Percentiles rank a stretch among this genome's conserved stretches.
Conservation (phyloP, 345 rosid genomes). For the Carallia brachiata region DNA sequence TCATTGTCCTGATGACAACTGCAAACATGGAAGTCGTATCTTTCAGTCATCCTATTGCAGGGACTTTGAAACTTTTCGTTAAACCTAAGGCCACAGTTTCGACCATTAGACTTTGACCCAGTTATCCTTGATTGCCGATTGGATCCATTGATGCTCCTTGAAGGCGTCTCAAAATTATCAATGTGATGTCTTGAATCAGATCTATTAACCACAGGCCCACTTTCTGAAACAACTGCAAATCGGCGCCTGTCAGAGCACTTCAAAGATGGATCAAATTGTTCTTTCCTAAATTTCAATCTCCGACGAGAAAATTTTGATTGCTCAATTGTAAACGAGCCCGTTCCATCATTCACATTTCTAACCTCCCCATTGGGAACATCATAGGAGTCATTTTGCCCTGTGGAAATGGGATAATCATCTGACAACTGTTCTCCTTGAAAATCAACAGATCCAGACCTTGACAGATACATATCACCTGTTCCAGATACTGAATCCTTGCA, state of each 20-base stretch:
- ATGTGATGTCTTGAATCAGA: conserved; percentile 49
- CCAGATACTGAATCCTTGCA: conserved; percentile 41
- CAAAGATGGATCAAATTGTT: conserved; percentile 45
- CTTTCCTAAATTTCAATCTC: conserved; percentile 55
- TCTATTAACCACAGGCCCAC: conserved; percentile 39
- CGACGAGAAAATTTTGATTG: conserved; percentile 49
- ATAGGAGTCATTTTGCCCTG: conserved; percentile 38
- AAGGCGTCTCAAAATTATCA: conserved; percentile 52
- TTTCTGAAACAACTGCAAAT: conserved; percentile 46
- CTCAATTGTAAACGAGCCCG: conserved; percentile 44
- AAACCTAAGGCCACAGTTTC: conserved; percentile 49
- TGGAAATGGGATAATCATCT: conserved; percentile 32
- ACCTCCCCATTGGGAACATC: conserved; percentile 44
- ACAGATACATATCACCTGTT: conserved; percentile 41
- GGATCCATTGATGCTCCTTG: conserved; percentile 50
- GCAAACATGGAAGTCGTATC: conserved; percentile 57
- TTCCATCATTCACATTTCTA: conserved; percentile 44
- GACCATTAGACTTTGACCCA: conserved; percentile 42
- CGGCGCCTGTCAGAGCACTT: conserved; percentile 65
- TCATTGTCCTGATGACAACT: conserved; percentile 58
- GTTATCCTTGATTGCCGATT: conserved; percentile 51
- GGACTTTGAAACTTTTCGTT: conserved; percentile 58
- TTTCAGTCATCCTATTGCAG: conserved; percentile 45
- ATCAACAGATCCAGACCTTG: conserved; percentile 57
- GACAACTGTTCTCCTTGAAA: conserved; percentile 39